Percentiles rank a stretch among this genome's conserved stretches.
Conservation (phyloP, 495 filamentous ascomycete genomes). For the Penicillium angulare region DNA sequence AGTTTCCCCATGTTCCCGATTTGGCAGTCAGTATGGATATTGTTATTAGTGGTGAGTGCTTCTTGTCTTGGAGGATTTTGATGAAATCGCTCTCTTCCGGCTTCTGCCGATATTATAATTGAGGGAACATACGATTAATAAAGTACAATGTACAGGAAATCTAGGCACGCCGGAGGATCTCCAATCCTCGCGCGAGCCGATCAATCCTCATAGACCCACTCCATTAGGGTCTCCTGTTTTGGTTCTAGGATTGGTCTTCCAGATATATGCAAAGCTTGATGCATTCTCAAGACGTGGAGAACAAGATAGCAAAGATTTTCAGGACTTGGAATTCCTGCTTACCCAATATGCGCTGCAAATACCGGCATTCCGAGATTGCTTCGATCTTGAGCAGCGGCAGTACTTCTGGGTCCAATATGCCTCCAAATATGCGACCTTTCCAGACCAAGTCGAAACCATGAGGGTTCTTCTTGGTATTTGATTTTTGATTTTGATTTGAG, state of each 20-base stretch:
- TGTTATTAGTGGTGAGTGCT: slow-evolving; percentile 19
- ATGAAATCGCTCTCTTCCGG: not conserved
- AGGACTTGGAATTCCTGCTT: slow-evolving; percentile 22
- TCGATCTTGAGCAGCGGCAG: slow-evolving; percentile 15
- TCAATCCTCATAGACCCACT: slow-evolving; percentile 19
- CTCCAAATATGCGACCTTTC: slow-evolving; percentile 16
- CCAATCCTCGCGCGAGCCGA: slow-evolving; percentile 20
- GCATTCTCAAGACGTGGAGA: slow-evolving; percentile 19
- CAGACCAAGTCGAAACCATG: slow-evolving; percentile 23
- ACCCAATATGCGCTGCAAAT: slow-evolving; percentile 20
- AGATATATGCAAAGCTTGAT: slow-evolving; percentile 23
- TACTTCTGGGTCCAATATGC: slow-evolving; percentile 23
- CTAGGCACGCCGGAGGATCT: slow-evolving; percentile 22
- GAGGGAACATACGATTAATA: not conserved
- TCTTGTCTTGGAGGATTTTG: not conserved
- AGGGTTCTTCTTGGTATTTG: slow-evolving; percentile 15
- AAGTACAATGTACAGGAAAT: slow-evolving; percentile 8
- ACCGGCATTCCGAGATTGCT: slow-evolving; percentile 18
- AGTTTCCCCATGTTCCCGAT: slow-evolving; percentile 21
- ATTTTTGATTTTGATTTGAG: not conserved
- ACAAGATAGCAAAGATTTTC: slow-evolving; percentile 23
- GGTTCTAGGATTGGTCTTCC: slow-evolving; percentile 20
- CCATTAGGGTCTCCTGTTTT: slow-evolving; percentile 18
- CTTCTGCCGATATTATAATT: not conserved
- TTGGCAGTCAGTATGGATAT: slow-evolving; percentile 25